phyloP scores from a whole-genome alignment of 371 early-diverging fungal genomes.

The Gilbertella persicaria region DNA sequence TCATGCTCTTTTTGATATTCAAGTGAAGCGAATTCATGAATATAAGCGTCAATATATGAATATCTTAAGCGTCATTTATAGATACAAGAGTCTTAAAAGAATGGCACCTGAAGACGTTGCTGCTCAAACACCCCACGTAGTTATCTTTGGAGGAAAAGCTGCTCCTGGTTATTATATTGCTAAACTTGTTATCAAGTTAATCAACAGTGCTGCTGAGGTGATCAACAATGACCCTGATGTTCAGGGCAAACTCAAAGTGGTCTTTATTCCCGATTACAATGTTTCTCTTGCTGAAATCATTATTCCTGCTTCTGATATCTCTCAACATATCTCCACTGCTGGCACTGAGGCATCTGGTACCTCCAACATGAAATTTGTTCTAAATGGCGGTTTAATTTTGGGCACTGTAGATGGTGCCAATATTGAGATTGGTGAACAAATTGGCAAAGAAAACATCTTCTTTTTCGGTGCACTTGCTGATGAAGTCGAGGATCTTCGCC shows the following conservation, averaged over 20 bases:
- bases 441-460: conserved; percentile 93
- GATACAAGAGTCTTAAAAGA: conserved; percentile 77
- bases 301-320: conserved; percentile 92
- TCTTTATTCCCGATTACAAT: conserved; percentile 93
- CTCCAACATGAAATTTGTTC: conserved; percentile 97
- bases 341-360: conserved; percentile 98
- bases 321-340: conserved; percentile 91
- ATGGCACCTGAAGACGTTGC: conserved; percentile 65
- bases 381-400: conserved; percentile 92
- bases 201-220: conserved; percentile 83
- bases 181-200: conserved; percentile 94
- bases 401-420: conserved; percentile 91
- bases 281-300: conserved; percentile 90
- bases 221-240: conserved; percentile 82
- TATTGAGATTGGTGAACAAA: conserved; percentile 92
- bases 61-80: conserved; percentile 87
- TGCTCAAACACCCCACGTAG: conserved; percentile 75
- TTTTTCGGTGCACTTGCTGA: conserved; percentile 86
- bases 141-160: conserved; percentile 81
- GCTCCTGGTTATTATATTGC: conserved; percentile 96
- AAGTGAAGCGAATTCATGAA: conserved; percentile 95
- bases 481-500: conserved; percentile 89
- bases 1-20: conserved; percentile 89
- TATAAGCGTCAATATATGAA: conserved; percentile 98
- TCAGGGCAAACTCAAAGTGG: conserved; percentile 80